phyloP scores from a whole-genome alignment of 2,329 filamentous ascomycete species.

The Xylariaceae sp. region DNA sequence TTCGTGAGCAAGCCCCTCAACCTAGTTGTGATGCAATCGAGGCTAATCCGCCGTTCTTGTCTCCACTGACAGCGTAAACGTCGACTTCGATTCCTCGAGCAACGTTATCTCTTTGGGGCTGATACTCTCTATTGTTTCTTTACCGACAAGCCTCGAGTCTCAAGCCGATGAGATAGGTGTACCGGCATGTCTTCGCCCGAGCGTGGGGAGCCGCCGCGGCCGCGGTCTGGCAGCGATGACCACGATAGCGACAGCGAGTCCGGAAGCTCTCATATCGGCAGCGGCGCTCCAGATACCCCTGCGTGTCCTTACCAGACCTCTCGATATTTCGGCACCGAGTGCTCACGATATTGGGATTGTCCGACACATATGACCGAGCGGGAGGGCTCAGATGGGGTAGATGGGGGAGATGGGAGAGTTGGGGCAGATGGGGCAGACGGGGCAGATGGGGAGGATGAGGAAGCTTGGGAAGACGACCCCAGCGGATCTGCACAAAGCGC shows the following conservation, averaged over 20 bases:
- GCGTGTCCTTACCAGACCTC: slow-evolving; percentile 32
- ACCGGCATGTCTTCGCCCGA: background rate
- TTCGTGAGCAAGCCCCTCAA: too few relatives aligned
- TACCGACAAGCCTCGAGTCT: too few relatives aligned
- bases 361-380: slow-evolving; percentile 35
- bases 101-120: too few relatives aligned
- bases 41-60: too few relatives aligned
- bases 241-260: slow-evolving; percentile 14
- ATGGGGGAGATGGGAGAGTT: background rate
- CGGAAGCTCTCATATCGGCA: slow-evolving; percentile 34
- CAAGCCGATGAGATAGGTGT: too few relatives aligned
- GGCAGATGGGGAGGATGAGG: background rate
- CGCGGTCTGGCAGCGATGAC: background rate
- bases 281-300: slow-evolving; percentile 17
- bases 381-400: slow-evolving; percentile 2
- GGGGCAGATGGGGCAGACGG: background rate
- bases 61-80: too few relatives aligned
- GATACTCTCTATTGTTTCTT: too few relatives aligned
- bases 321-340: slow-evolving; percentile 35
- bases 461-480: background rate
- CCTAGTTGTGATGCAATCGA: too few relatives aligned
- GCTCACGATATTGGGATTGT: slow-evolving; percentile 40
- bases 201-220: too few relatives aligned
- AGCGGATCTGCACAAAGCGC: slow-evolving; percentile 1
- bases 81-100: too few relatives aligned